Evolutionary conservation across 257 asterid species (phyloP).

Genomic region (Rubia yunnanensis): DNA sequence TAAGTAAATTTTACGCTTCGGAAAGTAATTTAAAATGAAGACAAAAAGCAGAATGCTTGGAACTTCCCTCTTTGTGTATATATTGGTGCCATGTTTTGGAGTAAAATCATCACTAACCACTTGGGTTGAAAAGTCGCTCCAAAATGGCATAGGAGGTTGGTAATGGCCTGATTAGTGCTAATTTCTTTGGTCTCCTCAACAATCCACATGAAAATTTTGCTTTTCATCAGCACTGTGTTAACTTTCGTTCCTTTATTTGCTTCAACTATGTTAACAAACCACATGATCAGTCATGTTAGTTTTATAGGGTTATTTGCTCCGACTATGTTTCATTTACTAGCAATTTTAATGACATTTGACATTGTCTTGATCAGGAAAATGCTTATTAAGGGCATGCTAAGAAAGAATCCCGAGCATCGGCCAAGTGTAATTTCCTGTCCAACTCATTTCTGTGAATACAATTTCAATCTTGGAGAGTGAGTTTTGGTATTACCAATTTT

Average conservation of each 20-base stretch:
- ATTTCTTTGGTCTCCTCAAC: neutral
- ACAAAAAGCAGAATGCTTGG: neutral
- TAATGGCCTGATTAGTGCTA: neutral
- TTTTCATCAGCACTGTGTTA: neutral
- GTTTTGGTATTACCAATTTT: constrained; percentile 7
- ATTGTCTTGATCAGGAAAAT: constrained; percentile 51
- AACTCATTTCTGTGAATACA: constrained; percentile 7
- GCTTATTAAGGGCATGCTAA: constrained; percentile 88
- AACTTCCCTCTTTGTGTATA: neutral
- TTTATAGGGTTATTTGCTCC: neutral
- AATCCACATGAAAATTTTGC: neutral
- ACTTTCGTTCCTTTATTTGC: neutral
- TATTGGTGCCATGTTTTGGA: neutral
- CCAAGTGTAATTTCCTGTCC: constrained; percentile 53
- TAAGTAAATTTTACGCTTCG: neutral
- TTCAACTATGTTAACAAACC: constrained; percentile 1
- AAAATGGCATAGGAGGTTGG: neutral
- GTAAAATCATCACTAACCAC: neutral
- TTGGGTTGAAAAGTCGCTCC: too few relatives aligned
- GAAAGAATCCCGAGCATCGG: constrained; percentile 97
- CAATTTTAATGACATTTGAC: neutral
- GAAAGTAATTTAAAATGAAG: neutral
- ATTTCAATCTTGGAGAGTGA: neutral
- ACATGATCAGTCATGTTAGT: neutral
- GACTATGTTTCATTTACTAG: neutral